These are phyloP conservation scores for Leishmania martiniquensis DNA, from an alignment of 208 protist species.

Conservation along the genomic window DNA sequence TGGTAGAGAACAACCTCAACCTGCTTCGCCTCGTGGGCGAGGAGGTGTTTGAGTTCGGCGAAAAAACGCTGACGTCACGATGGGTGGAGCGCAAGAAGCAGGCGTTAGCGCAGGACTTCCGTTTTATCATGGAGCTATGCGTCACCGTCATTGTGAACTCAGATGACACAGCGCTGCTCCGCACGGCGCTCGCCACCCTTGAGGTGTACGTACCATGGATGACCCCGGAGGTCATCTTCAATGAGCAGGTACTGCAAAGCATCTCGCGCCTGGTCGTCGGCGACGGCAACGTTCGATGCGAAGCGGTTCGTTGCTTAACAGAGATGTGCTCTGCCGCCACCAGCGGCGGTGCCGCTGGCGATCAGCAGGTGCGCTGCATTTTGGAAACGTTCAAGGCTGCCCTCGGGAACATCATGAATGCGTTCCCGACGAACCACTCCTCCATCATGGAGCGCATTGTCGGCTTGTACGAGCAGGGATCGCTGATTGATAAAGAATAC, in stretches of 20 bases:
- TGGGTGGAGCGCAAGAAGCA: constrained; percentile 97
- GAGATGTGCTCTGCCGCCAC: constrained; percentile 62
- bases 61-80: constrained; percentile 95
- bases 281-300: constrained; percentile 43
- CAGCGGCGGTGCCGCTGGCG: constrained; percentile 49
- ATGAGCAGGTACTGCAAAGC: constrained; percentile 58
- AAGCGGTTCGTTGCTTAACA: constrained; percentile 68
- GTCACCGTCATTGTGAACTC: constrained; percentile 60
- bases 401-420: constrained; percentile 66
- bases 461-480: constrained; percentile 63
- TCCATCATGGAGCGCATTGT: constrained; percentile 61
- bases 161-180: constrained; percentile 56
- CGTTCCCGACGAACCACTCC: constrained; percentile 75
- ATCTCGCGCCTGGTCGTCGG: constrained; percentile 50
- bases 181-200: constrained; percentile 75
- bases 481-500: constrained; percentile 85
- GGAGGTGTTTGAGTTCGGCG: constrained; percentile 98
- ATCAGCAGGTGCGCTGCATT: constrained; percentile 64
- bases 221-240: constrained; percentile 76
- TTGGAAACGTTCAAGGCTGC: constrained; percentile 66
- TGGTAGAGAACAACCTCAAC: constrained; percentile 98
- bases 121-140: constrained; percentile 95
- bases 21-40: constrained; percentile 97
- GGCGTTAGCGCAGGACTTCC: constrained; percentile 95
- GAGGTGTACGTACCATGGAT: constrained; percentile 88